Base-by-base conservation (phyloP, 129 eudicot genomes). In the Arctium lappa region DNA sequence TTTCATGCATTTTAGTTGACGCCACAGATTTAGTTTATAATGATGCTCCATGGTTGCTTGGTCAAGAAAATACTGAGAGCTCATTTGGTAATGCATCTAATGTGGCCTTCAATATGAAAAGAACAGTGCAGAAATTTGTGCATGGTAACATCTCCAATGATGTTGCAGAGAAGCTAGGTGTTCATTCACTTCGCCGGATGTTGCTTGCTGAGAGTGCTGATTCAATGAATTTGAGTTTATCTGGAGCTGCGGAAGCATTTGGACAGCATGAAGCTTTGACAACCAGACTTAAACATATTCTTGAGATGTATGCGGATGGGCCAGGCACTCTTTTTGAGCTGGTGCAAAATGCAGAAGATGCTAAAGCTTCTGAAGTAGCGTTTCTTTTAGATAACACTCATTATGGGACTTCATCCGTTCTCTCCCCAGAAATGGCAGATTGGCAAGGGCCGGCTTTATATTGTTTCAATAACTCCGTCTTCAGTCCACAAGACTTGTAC, bases 201-300 rank as follows among this genome's bases (percentile, higher is more conserved):
- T 88, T 96, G 81, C 99, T 96, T 79, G 98, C 99, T 37, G 99
- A 96, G 89, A 96, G 99, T 90, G 98, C 99, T 12, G 99, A 96
- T 80, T 96, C 99, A 10, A 91, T 96, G 98, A 96, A 96, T 80
- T 71, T 96, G 89, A 92, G 99, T 79, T 87, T 96, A 81, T 96
- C 97, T 68, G 99, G 99, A 77, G 98, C 99, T 40, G 98, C 98
- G 33, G 99, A 96, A 88, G 99, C 99, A 42, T 96, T 96, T 87
- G 99, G 99, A 73, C 99, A 96, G 88, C 99, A 96, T 88, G 99
- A 96, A 84, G 95, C 98, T 42, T 90, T 96, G 91, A 96, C 99
- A 76, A 96, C 99, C 72, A 88, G 99, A 77, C 97, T 96, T 71
- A 89, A 90, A 81, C 99, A 96, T 88, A 96, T 96, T 84, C 99